These are phyloP conservation scores for Drosera spatulata DNA, from an alignment of 179 eudicot species.

Conservation along the genomic window DNA sequence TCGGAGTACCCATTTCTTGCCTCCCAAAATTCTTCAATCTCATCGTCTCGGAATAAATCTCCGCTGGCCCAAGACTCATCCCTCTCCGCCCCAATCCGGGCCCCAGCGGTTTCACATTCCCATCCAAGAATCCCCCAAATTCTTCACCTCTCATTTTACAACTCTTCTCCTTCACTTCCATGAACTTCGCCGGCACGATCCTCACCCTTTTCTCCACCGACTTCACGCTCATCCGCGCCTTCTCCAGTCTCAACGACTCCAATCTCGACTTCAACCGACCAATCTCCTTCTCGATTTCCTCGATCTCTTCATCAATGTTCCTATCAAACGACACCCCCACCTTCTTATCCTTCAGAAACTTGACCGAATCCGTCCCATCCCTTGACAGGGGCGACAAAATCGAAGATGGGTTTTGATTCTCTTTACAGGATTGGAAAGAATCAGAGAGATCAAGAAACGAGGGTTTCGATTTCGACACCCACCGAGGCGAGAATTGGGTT, in stretches of 20 bases:
- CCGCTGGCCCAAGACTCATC: constrained; percentile 61
- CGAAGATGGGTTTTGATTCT: constrained; percentile 27
- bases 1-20: constrained; percentile 45
- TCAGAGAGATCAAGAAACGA: constrained; percentile 15
- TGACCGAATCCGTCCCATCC: constrained; percentile 12
- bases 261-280: constrained; percentile 41
- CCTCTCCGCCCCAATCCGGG: constrained; percentile 62
- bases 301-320: constrained; percentile 60
- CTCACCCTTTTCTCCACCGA: constrained; percentile 28
- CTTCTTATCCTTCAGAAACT: constrained; percentile 18
- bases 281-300: constrained; percentile 69
- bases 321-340: constrained; percentile 22
- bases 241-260: constrained; percentile 44
- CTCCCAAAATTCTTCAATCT: constrained; percentile 31
- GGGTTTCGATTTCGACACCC: neutral
- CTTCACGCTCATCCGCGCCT: constrained; percentile 40
- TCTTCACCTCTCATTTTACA: constrained; percentile 33
- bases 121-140: constrained; percentile 11
- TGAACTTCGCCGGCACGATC: constrained; percentile 56
- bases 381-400: constrained; percentile 19
- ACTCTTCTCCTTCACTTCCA: constrained; percentile 40
- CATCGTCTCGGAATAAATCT: constrained; percentile 28
- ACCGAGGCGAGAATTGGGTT: too few relatives aligned
- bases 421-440: constrained; percentile 50
- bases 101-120: constrained; percentile 29